These are phyloP conservation scores for Globisporangium polare DNA, from an alignment of 352 stramenopile genomes.

Conservation along the genomic window DNA sequence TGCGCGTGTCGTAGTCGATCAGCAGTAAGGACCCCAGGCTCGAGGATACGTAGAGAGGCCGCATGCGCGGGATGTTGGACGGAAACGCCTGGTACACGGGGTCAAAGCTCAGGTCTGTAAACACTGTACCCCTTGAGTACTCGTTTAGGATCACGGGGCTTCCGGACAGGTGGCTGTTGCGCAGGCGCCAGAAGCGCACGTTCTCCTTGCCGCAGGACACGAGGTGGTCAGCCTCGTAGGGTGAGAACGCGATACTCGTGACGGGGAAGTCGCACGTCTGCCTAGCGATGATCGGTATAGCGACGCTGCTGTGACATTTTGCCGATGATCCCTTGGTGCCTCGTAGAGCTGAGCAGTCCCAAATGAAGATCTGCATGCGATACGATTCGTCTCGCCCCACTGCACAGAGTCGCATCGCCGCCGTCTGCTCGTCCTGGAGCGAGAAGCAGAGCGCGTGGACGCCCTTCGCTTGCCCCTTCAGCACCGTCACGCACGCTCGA, in stretches of 20 bases:
- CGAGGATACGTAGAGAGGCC: constrained; percentile 77
- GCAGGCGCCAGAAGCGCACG: constrained; percentile 88
- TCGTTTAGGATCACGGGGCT: constrained; percentile 87
- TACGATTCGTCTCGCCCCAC: constrained; percentile 61
- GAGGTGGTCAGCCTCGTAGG: constrained; percentile 76
- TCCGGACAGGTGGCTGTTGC: constrained; percentile 60
- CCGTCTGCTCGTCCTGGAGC: constrained; percentile 14
- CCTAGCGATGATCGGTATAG: constrained; percentile 49
- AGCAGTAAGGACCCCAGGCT: constrained; percentile 73
- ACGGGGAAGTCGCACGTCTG: constrained; percentile 89
- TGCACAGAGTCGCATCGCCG: constrained; percentile 32
- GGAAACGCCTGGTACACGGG: constrained; percentile 49
- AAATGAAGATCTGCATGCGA: constrained; percentile 75
- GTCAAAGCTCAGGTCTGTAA: constrained; percentile 87
- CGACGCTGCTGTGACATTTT: background rate
- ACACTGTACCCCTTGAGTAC: constrained; percentile 81
- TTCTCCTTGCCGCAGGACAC: constrained; percentile 91
- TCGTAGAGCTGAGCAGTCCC: constrained; percentile 40
- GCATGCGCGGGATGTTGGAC: constrained; percentile 44
- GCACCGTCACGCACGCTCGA: constrained; percentile 38
- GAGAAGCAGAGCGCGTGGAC: constrained; percentile 55
- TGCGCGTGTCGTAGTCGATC: constrained; percentile 78
- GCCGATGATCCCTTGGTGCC: background rate
- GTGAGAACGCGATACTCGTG: constrained; percentile 67
- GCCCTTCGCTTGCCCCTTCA: constrained; percentile 44